Evolutionary conservation across 148 eudicot species (phyloP), one percentile per base, ranked within the genome.

Genomic region (Chenopodium album): DNA sequence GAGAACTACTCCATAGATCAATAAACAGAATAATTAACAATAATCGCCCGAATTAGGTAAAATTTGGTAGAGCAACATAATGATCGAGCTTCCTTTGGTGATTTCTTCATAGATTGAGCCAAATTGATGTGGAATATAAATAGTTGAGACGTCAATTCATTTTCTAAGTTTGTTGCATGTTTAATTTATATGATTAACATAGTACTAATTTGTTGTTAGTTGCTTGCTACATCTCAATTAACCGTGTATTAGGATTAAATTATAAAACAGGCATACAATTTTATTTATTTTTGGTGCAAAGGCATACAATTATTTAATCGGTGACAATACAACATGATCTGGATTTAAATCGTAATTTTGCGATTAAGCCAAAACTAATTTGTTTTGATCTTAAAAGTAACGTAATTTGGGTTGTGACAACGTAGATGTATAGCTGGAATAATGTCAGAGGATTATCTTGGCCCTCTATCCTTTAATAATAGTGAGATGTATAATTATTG

Each of bases 241-340:
- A 68, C 34, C 52, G 52, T 71, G 75, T 34, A 10, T 14, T 59
- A 66, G 19, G 71, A 66, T 62, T 62, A 66, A 64, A 41, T 52
- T 52, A 14, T 2, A 52, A 11, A 52, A 10, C 2, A 14, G 56
- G 56, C 56, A 12, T 52, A 14, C 3, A 50, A 50, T 50, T 50
- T 50, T 34, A 34, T 34, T 2, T 34, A 34, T 34, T 34, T 34
- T 5, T 34, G 37, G 4, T 34, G 37, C 37, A 4, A 34, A 7
- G 50, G 50, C 9, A 47, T 47, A 47, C 26, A 70, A 44, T 22
- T 7, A 37, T 37, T 5, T 3, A 13, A 34, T 4, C 6, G 54
- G 71, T 22, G 52, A 77, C 71, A 31, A 77, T 77, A 37, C 71
- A 32, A 12, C 7, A 63, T 77, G 79, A 41, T 77, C 71, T 62